Percentiles rank a stretch among this genome's conserved stretches.
Evolutionary conservation across 495 filamentous ascomycete genomes (phyloP).

Genomic region (Articulospora tetracladia): DNA sequence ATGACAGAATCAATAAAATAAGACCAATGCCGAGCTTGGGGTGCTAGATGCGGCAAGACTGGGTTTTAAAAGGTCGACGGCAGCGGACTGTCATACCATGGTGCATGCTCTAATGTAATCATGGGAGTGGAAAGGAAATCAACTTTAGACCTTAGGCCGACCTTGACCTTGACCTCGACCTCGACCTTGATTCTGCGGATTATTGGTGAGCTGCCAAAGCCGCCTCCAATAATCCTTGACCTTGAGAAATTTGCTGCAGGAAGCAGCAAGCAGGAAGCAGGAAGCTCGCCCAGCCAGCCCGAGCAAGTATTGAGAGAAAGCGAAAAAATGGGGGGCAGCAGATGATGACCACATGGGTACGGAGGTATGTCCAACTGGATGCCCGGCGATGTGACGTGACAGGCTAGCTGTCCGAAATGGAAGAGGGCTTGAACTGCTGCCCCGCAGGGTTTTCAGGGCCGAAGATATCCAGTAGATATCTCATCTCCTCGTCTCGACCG

Average conservation of each 20-base stretch:
- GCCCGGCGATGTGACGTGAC: not conserved
- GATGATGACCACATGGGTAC: not conserved
- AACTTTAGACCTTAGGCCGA: not conserved
- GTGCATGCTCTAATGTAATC: not conserved
- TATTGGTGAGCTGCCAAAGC: not conserved
- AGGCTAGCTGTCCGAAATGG: too few species aligned
- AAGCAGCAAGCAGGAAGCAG: too few species aligned
- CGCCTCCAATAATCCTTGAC: too few species aligned
- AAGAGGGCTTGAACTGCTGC: not conserved
- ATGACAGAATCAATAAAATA: conserved; percentile 7
- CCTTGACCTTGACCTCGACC: not conserved
- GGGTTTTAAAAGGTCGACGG: not conserved
- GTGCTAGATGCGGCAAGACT: not conserved
- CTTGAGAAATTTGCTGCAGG: too few species aligned
- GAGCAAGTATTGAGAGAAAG: not conserved
- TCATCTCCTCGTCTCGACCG: too few species aligned
- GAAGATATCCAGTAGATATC: not conserved
- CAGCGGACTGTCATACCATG: not conserved
- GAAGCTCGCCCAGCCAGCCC: not conserved
- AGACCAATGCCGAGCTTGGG: not conserved
- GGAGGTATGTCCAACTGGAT: too few species aligned
- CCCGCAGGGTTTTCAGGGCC: not conserved
- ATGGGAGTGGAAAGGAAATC: not conserved
- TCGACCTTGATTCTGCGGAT: not conserved
- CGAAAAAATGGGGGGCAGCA: not conserved